These are phyloP conservation scores for Cornus controversa DNA, from an alignment of 148 eudicot species.

Conservation along the genomic window DNA sequence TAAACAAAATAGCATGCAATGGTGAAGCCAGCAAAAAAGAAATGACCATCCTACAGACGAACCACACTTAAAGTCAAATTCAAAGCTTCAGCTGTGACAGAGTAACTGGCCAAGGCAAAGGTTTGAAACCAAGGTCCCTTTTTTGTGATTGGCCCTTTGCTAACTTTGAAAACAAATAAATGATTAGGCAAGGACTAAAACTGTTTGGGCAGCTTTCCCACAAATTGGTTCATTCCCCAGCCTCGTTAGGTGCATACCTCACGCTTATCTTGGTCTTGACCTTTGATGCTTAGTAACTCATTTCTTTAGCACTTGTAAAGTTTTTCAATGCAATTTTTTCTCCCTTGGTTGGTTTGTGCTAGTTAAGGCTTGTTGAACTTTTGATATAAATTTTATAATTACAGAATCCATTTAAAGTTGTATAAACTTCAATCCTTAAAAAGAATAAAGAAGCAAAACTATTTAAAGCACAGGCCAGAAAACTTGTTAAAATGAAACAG, in stretches of 20 bases:
- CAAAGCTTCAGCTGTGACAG: not conserved
- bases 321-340: not conserved
- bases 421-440: not conserved
- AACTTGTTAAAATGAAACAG: not conserved
- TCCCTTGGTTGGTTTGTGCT: not conserved
- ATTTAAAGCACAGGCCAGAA: not conserved
- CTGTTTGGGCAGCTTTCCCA: not conserved
- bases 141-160: not conserved
- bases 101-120: not conserved
- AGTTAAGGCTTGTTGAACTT: no score
- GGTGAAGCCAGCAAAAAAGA: not conserved
- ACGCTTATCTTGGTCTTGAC: not conserved
- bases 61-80: not conserved
- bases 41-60: not conserved
- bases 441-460: not conserved
- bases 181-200: constrained; percentile 2
- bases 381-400: not conserved
- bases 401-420: not conserved
- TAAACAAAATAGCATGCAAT: not conserved
- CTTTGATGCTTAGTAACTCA: not conserved
- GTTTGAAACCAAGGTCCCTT: not conserved
- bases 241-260: not conserved
- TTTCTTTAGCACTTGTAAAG: not conserved
- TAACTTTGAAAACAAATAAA: not conserved
- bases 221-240: not conserved